Percentiles rank a stretch among this genome's conserved stretches.
phyloP scores from a whole-genome alignment of 495 filamentous ascomycete species.

The Penicillium bovifimosum region DNA sequence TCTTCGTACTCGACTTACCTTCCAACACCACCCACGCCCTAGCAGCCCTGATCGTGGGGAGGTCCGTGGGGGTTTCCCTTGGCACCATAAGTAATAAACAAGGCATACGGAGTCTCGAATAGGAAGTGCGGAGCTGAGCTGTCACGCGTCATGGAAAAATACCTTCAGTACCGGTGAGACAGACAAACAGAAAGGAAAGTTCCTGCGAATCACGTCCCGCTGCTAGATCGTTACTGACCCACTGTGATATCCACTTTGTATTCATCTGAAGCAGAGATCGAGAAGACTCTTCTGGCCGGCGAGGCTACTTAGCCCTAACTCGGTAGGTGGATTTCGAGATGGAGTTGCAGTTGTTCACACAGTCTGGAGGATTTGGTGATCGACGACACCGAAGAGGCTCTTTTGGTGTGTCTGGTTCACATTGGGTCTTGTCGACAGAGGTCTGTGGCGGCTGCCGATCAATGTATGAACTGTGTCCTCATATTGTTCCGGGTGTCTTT shows the following conservation, averaged over 20 bases:
- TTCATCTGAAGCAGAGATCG: constrained; percentile 18
- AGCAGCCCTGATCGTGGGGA: background rate
- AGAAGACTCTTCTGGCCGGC: constrained; percentile 8
- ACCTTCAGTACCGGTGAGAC: constrained; percentile 16
- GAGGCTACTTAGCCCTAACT: constrained; percentile 1
- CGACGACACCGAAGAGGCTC: background rate
- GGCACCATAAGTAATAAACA: background rate
- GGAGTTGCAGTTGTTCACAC: constrained; percentile 14
- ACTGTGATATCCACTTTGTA: constrained; percentile 12
- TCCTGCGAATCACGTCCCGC: constrained; percentile 14
- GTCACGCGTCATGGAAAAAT: constrained; percentile 6
- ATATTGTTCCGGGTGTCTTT: background rate
- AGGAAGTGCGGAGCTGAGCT: constrained; percentile 4
- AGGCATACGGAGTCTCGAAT: background rate
- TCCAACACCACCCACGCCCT: background rate
- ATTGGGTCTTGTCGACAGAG: background rate
- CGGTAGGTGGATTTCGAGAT: constrained; percentile 13
- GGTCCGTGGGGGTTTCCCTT: constrained; percentile 1
- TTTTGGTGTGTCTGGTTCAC: background rate
- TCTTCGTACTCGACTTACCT: background rate
- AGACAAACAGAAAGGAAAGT: background rate
- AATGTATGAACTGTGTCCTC: background rate
- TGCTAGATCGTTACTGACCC: constrained; percentile 8
- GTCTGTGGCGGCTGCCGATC: background rate
- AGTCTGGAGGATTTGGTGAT: background rate